Evolutionary conservation across 495 filamentous ascomycete genomes (phyloP), one percentile per base, ranked within the genome.

Genomic region (Daldinia decipiens): DNA sequence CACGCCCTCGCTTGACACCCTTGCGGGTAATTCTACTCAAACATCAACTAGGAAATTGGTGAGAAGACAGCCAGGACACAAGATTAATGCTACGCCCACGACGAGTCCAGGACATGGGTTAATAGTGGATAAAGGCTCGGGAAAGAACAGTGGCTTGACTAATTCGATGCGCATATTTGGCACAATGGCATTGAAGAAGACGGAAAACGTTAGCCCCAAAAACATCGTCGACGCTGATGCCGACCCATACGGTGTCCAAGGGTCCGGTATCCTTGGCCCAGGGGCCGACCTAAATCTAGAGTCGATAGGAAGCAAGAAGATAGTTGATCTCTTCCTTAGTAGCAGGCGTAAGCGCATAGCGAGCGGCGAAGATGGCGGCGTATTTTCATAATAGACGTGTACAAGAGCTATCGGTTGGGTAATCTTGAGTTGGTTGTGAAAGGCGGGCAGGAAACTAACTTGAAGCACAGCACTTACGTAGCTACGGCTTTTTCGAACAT

Each of bases 281-380:
- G 80, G 82, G 31, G 82, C 80, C 52, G 54, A 67, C 21, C 62
- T 51, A 31, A 68, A 62, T 52, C 71, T 77, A n/a, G 71, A 80
- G 47, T 72, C 78, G 0, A 77, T 86, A 15, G 85, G 85, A 27
- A 86, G 84, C 72, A 84, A 86, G 70, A 81, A 76, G 61, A 88
- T 90, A 85, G 87, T 89, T 24, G 86, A 90, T 58, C 65, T 85
- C 64, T 89, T 89, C 70, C 74, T 90, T 72, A 83, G 82, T 51
- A 87, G 83, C 63, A 81, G 86, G 29, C 82, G 86, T 1, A 82
- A 66, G 52, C 82, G 81, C 38, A 82, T 82, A 62, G 80, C 73
- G 19, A 76, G 70, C 39, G 53, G 62, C 19, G 72, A 73, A 24
- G 75, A 75, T 43, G 67, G 68, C 17, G 60, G 54, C 19, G 73